Base-by-base conservation (phyloP, 495 filamentous ascomycete genomes). In the Xylaria palmicola region DNA sequence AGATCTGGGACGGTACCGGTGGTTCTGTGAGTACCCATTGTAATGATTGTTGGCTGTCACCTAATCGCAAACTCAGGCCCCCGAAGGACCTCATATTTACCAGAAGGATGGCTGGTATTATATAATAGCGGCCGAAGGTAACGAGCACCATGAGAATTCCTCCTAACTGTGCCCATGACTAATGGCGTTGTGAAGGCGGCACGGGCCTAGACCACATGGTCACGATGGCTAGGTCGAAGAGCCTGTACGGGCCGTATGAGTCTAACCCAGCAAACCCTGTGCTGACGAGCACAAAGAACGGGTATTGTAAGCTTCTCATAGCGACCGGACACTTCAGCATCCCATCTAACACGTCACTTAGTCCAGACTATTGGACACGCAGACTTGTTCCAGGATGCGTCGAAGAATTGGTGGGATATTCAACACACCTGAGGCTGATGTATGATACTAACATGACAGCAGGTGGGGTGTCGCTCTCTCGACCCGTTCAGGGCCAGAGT, bases 71-170 rank as follows among this genome's bases (percentile, higher is more conserved):
- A 6, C 66, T 53, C 7, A 77, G 79, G 59, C 79, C 4, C 81
- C 86, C 0, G 87, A 89, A 71, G 87, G 86, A 6, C 86, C 87
- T 1, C 87, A 88, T 56, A 81, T 89, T 40, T 86, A 84, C 62
- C 76, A 74, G 29, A 85, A 83, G 32, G 85, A 85, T 56, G 80
- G 74, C 1, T 88, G 78, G 64, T 87, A 86, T 66, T 90, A 89
- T 56, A 75, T 90, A 19, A 73, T 90, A 34, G 83, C 82, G 9
- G 85, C 85, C 0, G 86, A 90, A 74, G 86, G 86, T 70, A 6
- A 62, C 56, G 32, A 3, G 10, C 8, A 0, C 4, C 8, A 44
- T n/a, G 17, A n/a, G 15, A n/a, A 6, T 8, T 17, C 4, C n/a
- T 15, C 3, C 1, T n/a, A 29, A 48, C 8, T 22, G 0, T 12